Evolutionary conservation across 1,284 basidiomycete species (phyloP), one percentile per base, ranked within the genome.

Genomic region (Ganoderma leucocontextum): DNA sequence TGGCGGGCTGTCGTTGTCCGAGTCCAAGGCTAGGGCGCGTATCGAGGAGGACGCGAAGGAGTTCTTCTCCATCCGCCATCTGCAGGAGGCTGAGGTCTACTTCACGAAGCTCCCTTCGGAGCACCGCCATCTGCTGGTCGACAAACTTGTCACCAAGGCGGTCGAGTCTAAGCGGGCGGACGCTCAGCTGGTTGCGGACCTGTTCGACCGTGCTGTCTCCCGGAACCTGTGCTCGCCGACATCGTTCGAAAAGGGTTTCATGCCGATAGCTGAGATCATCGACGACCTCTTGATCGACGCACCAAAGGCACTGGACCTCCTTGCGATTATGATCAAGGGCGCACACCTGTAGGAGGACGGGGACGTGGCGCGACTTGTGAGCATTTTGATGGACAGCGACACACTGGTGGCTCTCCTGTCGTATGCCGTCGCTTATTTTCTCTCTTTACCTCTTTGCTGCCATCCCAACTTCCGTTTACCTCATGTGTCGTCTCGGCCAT

Each of bases 221-320:
- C 91, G 87, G 82, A 84, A 82, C 70, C 81, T 87, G 69, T 89
- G 83, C 78, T 85, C 87, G 1, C 63, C 82, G 0, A 85, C 85
- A 15, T 81, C 86, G 8, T 89, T 95, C 75, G 91, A 84, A 82
- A 81, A 82, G 69, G 92, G 93, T 19, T 87, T 96, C 80, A 80
- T 80, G 67, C 83, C 85, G 1, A 86, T 90, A 64, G 89, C 92
- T 65, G 91, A 94, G 78, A 81, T 91, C 70, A 84, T 98, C 73
- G 95, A 96, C 76, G 96, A 98, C 77, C 89, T 95, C 66, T 89
- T 90, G 22, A 92, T 96, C 75, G 96, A 98, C 79, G 94, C 93
- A 69, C 96, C 96, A 4, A 92, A 92, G 77, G 96, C 95, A 0
- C 91, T 93, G 82, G 81, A 87, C 69, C 87, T 91, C 63, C 90